Evolutionary conservation across 257 asterid species (phyloP).

Genomic region (Capsicum baccatum): DNA sequence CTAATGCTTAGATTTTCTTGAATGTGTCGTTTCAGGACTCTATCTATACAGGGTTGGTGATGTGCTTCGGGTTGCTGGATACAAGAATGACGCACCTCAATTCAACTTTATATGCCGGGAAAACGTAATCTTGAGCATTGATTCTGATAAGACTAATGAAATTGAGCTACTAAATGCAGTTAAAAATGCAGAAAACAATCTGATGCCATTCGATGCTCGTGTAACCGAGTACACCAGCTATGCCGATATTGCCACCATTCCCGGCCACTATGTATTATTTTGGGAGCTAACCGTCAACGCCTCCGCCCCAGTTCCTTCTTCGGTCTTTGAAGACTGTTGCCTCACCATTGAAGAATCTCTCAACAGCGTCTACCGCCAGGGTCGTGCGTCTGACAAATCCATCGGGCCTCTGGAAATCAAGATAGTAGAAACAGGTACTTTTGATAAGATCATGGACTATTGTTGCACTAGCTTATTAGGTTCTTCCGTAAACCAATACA

Average conservation of each 20-base stretch:
- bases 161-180: conserved; percentile 78
- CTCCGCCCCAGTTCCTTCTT: conserved; percentile 62
- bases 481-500: conserved; percentile 52
- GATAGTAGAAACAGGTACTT: conserved; percentile 45
- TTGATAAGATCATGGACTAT: conserved; percentile 88
- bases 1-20: neutral
- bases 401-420: conserved; percentile 76
- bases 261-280: conserved; percentile 67
- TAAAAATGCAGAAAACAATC: conserved; percentile 34
- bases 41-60: neutral
- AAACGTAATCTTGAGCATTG: neutral
- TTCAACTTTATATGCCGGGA: neutral
- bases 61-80: neutral
- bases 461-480: conserved; percentile 66
- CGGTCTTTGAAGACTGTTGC: conserved; percentile 79
- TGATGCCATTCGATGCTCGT: conserved; percentile 62
- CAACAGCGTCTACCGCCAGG: conserved; percentile 73
- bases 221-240: conserved; percentile 81
- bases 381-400: conserved; percentile 62
- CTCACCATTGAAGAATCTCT: conserved; percentile 42
- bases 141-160: conserved; percentile 81
- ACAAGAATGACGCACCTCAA: neutral
- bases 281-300: conserved; percentile 32
- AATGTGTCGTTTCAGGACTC: neutral
- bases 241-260: conserved; percentile 62